phyloP scores from a whole-genome alignment of 2,329 filamentous ascomycete genomes.

The Aspergillus fructus region DNA sequence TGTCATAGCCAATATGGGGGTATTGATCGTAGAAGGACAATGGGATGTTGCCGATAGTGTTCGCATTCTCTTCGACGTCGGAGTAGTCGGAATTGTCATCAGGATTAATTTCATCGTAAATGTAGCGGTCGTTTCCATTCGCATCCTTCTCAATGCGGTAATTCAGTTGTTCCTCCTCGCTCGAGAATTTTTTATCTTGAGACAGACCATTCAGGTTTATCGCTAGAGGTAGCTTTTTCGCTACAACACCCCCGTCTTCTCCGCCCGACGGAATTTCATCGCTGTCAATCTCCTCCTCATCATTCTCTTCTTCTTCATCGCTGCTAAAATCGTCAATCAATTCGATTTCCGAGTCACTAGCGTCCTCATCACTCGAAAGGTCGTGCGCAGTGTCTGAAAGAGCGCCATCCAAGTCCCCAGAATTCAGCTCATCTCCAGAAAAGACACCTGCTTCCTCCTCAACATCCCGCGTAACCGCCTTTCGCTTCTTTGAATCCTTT shows the following conservation, averaged over 20 bases:
- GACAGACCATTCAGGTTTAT: slow-evolving; percentile 12
- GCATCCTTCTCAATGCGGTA: slow-evolving; percentile 72
- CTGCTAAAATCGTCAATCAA: slow-evolving; percentile 56
- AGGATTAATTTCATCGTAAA: slow-evolving; percentile 91
- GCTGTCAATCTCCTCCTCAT: slow-evolving; percentile 49
- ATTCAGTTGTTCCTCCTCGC: slow-evolving; percentile 47
- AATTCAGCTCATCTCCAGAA: slow-evolving; percentile 61
- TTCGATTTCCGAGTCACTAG: slow-evolving; percentile 51
- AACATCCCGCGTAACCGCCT: slow-evolving; percentile 58
- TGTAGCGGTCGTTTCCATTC: slow-evolving; percentile 84
- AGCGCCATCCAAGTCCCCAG: slow-evolving; percentile 42
- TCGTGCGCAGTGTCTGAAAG: slow-evolving; percentile 44
- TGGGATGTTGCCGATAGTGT: slow-evolving; percentile 95
- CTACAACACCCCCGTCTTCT: slow-evolving; percentile 37
- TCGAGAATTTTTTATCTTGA: slow-evolving; percentile 17
- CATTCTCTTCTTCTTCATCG: slow-evolving; percentile 50
- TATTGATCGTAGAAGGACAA: slow-evolving; percentile 96
- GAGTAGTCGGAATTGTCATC: slow-evolving; percentile 96
- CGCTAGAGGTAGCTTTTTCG: slow-evolving; percentile 34
- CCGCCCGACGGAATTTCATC: slow-evolving; percentile 52
- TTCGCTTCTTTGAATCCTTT: slow-evolving; percentile 60
- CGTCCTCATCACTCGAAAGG: slow-evolving; percentile 37
- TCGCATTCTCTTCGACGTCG: slow-evolving; percentile 73
- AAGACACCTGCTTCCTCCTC: slow-evolving; percentile 50
- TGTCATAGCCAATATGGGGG: slow-evolving; percentile 97